phyloP scores from a whole-genome alignment of 768 basidiomycete genomes.

The Tylopilus subfusipes region DNA sequence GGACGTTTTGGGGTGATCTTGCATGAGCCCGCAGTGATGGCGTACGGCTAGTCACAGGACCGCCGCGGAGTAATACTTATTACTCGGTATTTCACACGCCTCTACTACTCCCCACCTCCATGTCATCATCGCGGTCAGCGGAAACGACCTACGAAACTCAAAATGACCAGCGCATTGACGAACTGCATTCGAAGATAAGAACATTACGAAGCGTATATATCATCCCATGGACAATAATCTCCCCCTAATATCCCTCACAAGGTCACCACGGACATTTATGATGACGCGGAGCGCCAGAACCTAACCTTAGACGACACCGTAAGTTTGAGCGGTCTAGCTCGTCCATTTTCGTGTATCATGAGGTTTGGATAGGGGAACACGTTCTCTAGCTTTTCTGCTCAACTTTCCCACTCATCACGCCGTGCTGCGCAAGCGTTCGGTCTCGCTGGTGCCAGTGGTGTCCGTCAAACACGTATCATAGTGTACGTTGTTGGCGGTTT shows the following conservation, averaged over 20 bases:
- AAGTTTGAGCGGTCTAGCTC: slow-evolving; percentile 23
- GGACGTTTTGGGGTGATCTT: too few species aligned
- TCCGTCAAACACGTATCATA: slow-evolving; percentile 69
- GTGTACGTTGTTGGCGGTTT: slow-evolving; percentile 54
- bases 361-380: slow-evolving; percentile 48
- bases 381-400: slow-evolving; percentile 61
- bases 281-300: slow-evolving; percentile 83
- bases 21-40: too few species aligned
- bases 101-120: slow-evolving; percentile 7
- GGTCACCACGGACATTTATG: slow-evolving; percentile 87
- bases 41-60: too few species aligned
- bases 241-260: slow-evolving; percentile 25
- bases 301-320: slow-evolving; percentile 74
- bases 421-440: slow-evolving; percentile 75
- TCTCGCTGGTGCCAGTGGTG: slow-evolving; percentile 51
- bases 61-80: too few species aligned
- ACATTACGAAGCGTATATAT: slow-evolving; percentile 70
- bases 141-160: slow-evolving; percentile 81
- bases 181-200: slow-evolving; percentile 80
- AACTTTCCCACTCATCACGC: slow-evolving; percentile 63
- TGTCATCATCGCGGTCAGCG: slow-evolving; percentile 40
- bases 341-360: background rate
- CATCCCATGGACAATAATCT: background rate
- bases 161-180: slow-evolving; percentile 81
- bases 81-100: slow-evolving; percentile 25